These are phyloP conservation scores for Yamadazyma scolyti DNA, from an alignment of 805 yeast genomes.

Conservation along the genomic window DNA sequence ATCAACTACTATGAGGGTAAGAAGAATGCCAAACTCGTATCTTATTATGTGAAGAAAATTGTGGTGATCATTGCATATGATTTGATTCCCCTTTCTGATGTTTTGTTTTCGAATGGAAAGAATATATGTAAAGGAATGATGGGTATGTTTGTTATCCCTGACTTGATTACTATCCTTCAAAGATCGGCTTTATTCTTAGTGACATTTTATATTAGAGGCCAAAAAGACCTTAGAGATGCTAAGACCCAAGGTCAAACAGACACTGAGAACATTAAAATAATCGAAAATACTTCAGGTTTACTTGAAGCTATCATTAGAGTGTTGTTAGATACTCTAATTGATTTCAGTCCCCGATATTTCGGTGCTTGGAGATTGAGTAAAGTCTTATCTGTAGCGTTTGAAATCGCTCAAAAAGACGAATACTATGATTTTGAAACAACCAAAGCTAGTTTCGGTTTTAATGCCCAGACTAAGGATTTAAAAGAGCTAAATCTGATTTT, in stretches of 20 bases:
- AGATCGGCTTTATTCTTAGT: constrained; percentile 21
- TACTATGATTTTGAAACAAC: neutral
- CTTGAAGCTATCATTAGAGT: neutral
- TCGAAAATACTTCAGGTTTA: too few species aligned
- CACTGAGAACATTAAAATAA: too few species aligned
- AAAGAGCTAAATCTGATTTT: constrained; percentile 3
- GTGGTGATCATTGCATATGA: constrained; percentile 25
- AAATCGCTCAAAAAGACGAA: neutral
- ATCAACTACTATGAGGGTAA: constrained; percentile 35
- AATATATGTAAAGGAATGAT: constrained; percentile 31
- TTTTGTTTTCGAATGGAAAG: constrained; percentile 23
- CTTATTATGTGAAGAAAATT: constrained; percentile 29
- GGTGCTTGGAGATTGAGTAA: constrained; percentile 66
- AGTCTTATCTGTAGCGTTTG: constrained; percentile 31
- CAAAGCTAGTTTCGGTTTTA: neutral
- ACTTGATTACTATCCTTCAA: constrained; percentile 19
- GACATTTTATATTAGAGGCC: constrained; percentile 19
- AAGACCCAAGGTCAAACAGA: too few species aligned
- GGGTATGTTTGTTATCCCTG: constrained; percentile 39
- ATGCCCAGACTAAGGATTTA: neutral
- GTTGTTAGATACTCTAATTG: constrained; percentile 3
- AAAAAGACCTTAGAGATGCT: too few species aligned
- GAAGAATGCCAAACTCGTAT: constrained; percentile 25
- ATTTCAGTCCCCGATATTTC: constrained; percentile 52
- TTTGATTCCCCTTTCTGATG: constrained; percentile 25